Percentiles rank a stretch among this genome's conserved stretches.
Evolutionary conservation across 352 stramenopile genomes (phyloP).

Genomic region (Phytophthora capsici): DNA sequence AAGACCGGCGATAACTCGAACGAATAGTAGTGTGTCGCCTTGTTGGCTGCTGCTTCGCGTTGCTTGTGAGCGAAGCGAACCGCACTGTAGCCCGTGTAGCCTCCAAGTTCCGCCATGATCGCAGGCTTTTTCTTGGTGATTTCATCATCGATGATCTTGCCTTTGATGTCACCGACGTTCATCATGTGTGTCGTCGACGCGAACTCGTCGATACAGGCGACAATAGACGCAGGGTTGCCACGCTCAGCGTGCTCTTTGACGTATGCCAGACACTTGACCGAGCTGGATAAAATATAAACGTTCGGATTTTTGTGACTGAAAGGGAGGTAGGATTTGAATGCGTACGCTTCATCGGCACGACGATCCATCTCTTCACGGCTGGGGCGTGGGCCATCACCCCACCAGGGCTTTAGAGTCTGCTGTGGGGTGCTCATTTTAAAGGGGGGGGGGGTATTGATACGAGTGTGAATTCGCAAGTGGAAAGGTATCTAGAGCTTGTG

Average conservation of each 20-base stretch:
- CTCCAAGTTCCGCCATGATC: constrained; percentile 52
- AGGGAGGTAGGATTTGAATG: too few relatives aligned
- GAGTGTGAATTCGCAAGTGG: constrained; percentile 4
- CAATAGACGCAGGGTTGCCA: constrained; percentile 42
- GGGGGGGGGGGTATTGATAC: neutral
- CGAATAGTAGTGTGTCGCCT: constrained; percentile 49
- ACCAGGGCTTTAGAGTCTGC: constrained; percentile 7
- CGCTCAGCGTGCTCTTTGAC: constrained; percentile 43
- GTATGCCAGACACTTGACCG: constrained; percentile 39
- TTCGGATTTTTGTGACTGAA: neutral
- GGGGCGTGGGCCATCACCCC: constrained; percentile 4
- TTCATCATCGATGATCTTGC: constrained; percentile 43
- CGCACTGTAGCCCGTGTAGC: constrained; percentile 55
- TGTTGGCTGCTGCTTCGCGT: constrained; percentile 30
- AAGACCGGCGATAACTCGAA: constrained; percentile 55
- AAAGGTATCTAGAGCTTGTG: neutral
- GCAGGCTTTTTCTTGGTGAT: constrained; percentile 40
- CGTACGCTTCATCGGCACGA: constrained; percentile 23
- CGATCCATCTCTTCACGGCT: constrained; percentile 19
- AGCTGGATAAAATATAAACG: constrained; percentile 9
- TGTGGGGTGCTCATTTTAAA: constrained; percentile 2
- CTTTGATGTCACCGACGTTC: constrained; percentile 49
- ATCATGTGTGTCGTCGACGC: constrained; percentile 44
- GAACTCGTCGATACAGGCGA: constrained; percentile 49
- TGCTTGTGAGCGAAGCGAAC: constrained; percentile 54